Percentiles rank a stretch among this genome's conserved stretches.
Conservation (phyloP, 768 basidiomycete species). For the Trametes sanguinea region DNA sequence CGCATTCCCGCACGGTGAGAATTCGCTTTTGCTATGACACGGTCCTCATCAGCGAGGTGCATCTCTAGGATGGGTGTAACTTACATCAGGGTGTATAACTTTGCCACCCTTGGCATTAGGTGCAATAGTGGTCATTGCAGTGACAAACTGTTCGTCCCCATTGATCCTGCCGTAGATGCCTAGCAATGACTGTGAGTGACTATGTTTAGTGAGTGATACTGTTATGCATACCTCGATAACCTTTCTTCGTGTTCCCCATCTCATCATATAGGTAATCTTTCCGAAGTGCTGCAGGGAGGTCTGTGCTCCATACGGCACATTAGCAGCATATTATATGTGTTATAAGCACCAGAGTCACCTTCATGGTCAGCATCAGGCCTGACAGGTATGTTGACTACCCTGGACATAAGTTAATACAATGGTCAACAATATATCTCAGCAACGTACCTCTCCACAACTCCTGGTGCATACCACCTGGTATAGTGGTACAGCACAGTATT, state of each 20-base stretch:
- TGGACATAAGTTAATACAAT: conserved; percentile 22
- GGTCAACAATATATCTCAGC: background rate
- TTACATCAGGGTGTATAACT: conserved; percentile 50
- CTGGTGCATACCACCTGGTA: conserved; percentile 43
- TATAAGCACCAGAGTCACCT: conserved; percentile 37
- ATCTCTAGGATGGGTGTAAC: conserved; percentile 7
- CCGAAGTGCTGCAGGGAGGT: conserved; percentile 42
- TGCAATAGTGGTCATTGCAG: conserved; percentile 57
- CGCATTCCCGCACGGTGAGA: conserved; percentile 64
- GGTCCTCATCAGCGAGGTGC: background rate
- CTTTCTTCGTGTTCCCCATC: background rate
- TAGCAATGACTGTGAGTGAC: conserved; percentile 23
- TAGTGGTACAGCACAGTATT: conserved; percentile 56
- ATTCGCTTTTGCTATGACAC: conserved; percentile 66
- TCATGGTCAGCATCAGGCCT: conserved; percentile 50
- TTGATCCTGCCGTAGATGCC: conserved; percentile 61
- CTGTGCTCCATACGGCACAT: conserved; percentile 31
- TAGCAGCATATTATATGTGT: background rate
- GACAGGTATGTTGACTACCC: conserved; percentile 59
- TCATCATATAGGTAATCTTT: background rate
- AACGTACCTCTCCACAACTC: conserved; percentile 54
- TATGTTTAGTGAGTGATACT: background rate
- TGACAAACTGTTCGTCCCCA: conserved; percentile 54
- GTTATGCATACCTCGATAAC: conserved; percentile 1
- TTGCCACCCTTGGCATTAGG: conserved; percentile 53